phyloP scores from a whole-genome alignment of 768 basidiomycete genomes.

The Boletus pseudo-olivaceus region DNA sequence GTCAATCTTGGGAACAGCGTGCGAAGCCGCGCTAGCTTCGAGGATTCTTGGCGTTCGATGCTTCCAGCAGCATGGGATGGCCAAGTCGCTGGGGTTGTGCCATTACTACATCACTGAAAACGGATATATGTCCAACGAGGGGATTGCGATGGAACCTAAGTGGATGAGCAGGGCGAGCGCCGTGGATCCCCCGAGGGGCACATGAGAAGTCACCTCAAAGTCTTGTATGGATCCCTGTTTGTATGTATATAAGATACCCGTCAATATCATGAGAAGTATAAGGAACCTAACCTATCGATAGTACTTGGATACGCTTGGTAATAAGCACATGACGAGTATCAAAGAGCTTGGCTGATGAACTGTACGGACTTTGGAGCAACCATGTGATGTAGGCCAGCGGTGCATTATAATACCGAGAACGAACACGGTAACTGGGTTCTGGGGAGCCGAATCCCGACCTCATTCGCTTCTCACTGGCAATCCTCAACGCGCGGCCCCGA shows the following conservation, averaged over 20 bases:
- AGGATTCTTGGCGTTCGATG: conserved; percentile 58
- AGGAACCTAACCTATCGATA: not conserved
- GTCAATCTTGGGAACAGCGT: no score
- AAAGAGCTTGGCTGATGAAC: not conserved
- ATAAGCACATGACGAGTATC: not conserved
- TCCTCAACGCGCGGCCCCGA: not conserved
- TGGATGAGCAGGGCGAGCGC: not conserved
- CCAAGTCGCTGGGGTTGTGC: conserved; percentile 50
- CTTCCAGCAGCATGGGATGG: conserved; percentile 38
- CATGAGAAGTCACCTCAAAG: not conserved
- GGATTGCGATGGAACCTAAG: not conserved
- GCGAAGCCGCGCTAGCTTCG: conserved; percentile 39
- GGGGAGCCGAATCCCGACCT: conserved; percentile 18
- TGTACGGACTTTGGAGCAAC: no score
- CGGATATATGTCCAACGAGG: not conserved
- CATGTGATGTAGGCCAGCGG: no score
- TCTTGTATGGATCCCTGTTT: no score
- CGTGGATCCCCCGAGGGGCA: not conserved
- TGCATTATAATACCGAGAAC: no score
- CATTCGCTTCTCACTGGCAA: not conserved
- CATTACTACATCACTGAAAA: conserved; percentile 43
- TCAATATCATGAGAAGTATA: not conserved
- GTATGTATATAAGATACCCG: not conserved
- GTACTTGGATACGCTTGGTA: not conserved
- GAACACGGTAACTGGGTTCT: conserved; percentile 1